A percentile compares a stretch with the other conserved stretches of the same genome.
These are phyloP conservation scores for Dactylellina cionopaga DNA, from an alignment of 2,329 filamentous ascomycete species.

Conservation along the genomic window DNA sequence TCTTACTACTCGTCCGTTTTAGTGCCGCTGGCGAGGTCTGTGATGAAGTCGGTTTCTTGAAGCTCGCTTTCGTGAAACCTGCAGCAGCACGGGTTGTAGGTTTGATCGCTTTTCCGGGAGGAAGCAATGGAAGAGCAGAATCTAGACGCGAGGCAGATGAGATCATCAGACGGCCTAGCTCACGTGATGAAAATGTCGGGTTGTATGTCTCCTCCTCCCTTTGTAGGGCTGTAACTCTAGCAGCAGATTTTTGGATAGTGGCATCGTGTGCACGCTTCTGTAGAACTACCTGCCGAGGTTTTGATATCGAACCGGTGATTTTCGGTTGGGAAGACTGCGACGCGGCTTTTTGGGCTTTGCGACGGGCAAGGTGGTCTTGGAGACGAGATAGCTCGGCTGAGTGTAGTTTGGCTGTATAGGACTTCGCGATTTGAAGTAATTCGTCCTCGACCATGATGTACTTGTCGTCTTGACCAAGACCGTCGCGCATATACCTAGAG, in stretches of 20 bases:
- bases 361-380: constrained; percentile 62
- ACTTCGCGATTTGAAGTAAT: constrained; percentile 73
- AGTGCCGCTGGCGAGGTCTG: constrained; percentile 25
- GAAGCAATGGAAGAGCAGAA: constrained; percentile 30
- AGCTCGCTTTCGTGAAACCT: constrained; percentile 41
- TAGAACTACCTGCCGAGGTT: constrained; percentile 29
- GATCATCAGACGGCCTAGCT: constrained; percentile 38
- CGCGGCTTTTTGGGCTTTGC: constrained; percentile 21
- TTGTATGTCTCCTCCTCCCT: constrained; percentile 27
- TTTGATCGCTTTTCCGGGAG: constrained; percentile 24
- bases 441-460: constrained; percentile 88
- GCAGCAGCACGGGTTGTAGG: constrained; percentile 44
- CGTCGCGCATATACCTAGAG: constrained; percentile 45
- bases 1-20: constrained; percentile 12
- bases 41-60: constrained; percentile 35
- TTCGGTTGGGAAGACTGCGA: constrained; percentile 34
- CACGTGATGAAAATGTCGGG: constrained; percentile 32
- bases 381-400: constrained; percentile 77
- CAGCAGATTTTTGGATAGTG: constrained; percentile 26
- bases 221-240: neutral
- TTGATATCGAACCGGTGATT: constrained; percentile 32
- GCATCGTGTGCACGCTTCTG: constrained; percentile 41
- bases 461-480: constrained; percentile 68
- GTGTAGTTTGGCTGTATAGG: constrained; percentile 79
- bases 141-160: constrained; percentile 23